Percentiles rank a stretch among this genome's conserved stretches.
phyloP scores from a whole-genome alignment of 192 early-diverging fungal species.

The Spinellus fusiger region DNA sequence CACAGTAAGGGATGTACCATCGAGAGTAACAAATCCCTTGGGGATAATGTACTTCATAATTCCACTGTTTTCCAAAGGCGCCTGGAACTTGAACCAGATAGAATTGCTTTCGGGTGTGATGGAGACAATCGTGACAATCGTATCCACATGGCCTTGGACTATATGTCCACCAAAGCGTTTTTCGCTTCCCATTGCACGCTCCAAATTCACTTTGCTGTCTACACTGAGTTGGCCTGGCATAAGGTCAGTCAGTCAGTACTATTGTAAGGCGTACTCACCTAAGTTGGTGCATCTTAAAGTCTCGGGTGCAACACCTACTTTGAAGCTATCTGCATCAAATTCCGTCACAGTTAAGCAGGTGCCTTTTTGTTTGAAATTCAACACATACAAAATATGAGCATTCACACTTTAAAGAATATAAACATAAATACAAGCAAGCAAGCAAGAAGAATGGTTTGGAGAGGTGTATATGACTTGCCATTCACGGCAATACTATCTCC shows the following conservation, averaged over 20 bases:
- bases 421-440: neutral
- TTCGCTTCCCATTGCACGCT: constrained; percentile 82
- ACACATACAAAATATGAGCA: neutral
- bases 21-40: constrained; percentile 91
- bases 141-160: constrained; percentile 95
- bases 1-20: constrained; percentile 94
- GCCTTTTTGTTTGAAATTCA: constrained; percentile 39
- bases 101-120: constrained; percentile 88
- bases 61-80: constrained; percentile 40
- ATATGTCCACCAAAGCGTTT: constrained; percentile 96
- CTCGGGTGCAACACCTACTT: constrained; percentile 90
- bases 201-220: constrained; percentile 85
- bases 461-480: constrained; percentile 44
- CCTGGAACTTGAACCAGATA: constrained; percentile 64
- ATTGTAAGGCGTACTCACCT: constrained; percentile 39
- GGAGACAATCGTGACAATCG: constrained; percentile 67
- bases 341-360: constrained; percentile 96
- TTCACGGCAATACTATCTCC: constrained; percentile 95
- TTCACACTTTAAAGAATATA: neutral
- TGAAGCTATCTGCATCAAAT: constrained; percentile 76
- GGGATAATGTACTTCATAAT: constrained; percentile 83
- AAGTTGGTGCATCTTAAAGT: constrained; percentile 90
- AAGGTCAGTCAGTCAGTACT: neutral
- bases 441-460: neutral
- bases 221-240: constrained; percentile 55